A percentile compares a stretch with the other conserved stretches of the same genome.
Conservation (phyloP, 805 yeast species). For the Saccharomycopsis olivae region DNA sequence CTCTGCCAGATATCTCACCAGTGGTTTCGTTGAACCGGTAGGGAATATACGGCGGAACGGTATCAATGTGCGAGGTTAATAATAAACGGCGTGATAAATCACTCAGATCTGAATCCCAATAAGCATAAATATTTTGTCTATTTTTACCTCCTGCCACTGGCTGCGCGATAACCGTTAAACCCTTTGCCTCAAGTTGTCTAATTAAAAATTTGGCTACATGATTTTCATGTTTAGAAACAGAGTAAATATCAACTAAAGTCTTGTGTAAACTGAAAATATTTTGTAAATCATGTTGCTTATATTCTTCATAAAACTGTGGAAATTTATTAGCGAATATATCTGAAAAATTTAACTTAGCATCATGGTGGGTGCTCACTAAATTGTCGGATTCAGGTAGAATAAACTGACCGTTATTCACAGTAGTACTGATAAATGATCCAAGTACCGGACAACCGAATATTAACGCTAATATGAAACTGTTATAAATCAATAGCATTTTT, state of each 20-base stretch:
- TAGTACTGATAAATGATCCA: too few species aligned
- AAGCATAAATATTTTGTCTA: slow-evolving; percentile 35
- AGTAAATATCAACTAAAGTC: slow-evolving; percentile 22
- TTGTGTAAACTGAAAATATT: slow-evolving; percentile 23
- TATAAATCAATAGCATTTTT: too few species aligned
- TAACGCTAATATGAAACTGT: too few species aligned
- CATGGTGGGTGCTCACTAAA: too few species aligned
- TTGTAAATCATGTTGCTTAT: slow-evolving; percentile 3
- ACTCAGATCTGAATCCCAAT: too few species aligned
- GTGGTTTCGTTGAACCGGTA: slow-evolving; percentile 23
- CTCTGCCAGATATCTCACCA: slow-evolving; percentile 47
- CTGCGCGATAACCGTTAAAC: too few species aligned
- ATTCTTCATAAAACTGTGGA: slow-evolving; percentile 5
- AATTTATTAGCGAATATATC: neutral
- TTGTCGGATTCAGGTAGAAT: too few species aligned
- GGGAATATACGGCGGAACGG: slow-evolving; percentile 42
- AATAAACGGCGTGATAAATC: too few species aligned
- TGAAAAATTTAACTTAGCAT: too few species aligned
- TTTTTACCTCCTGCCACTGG: slow-evolving; percentile 23
- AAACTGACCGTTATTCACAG: too few species aligned
- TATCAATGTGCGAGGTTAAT: slow-evolving; percentile 42
- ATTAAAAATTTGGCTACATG: slow-evolving; percentile 25
- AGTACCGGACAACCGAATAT: too few species aligned
- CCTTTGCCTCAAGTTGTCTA: neutral
- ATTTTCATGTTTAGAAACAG: slow-evolving; percentile 24